A percentile compares a stretch with the other conserved stretches of the same genome.
These are phyloP conservation scores for Phytophthora ramorum DNA, from an alignment of 352 stramenopile species.

Conservation along the genomic window DNA sequence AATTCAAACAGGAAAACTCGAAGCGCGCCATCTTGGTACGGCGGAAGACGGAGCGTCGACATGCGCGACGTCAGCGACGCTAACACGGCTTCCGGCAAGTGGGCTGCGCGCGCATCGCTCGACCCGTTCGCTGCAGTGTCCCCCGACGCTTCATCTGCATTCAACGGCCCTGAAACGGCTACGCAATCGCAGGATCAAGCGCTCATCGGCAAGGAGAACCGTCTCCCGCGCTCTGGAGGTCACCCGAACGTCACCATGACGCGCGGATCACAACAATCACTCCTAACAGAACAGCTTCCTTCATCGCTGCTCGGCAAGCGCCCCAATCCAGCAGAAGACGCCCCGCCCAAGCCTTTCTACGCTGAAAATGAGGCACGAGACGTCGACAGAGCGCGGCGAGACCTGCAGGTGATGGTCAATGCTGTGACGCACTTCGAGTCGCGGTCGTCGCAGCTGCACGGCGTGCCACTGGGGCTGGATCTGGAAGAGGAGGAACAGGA, in stretches of 20 bases:
- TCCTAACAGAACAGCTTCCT: background rate
- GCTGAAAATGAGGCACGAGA: conserved; percentile 9
- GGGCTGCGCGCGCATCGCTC: conserved; percentile 27
- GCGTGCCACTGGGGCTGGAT: conserved; percentile 5
- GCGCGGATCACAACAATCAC: conserved; percentile 6
- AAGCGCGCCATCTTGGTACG: conserved; percentile 15
- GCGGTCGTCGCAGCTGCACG: conserved; percentile 26
- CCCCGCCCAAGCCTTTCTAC: conserved; percentile 9
- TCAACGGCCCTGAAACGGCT: conserved; percentile 27
- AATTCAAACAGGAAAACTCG: conserved; percentile 23
- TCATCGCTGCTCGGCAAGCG: conserved; percentile 37
- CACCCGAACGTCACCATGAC: conserved; percentile 33
- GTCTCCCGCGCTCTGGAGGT: conserved; percentile 11
- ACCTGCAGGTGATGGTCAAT: conserved; percentile 8
- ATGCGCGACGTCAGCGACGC: conserved; percentile 29
- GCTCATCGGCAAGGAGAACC: conserved; percentile 41
- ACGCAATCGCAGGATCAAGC: conserved; percentile 4
- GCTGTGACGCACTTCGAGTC: conserved; percentile 29
- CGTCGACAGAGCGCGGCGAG: background rate
- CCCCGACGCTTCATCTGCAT: background rate
- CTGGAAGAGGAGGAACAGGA: background rate
- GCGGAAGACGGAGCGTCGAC: conserved; percentile 7
- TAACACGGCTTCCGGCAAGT: conserved; percentile 27
- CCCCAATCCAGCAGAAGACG: background rate
- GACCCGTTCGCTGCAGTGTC: conserved; percentile 32